A percentile compares a stretch with the other conserved stretches of the same genome.
Conservation (phyloP, 305 asterid genomes). For the Fraxinus paxiana region DNA sequence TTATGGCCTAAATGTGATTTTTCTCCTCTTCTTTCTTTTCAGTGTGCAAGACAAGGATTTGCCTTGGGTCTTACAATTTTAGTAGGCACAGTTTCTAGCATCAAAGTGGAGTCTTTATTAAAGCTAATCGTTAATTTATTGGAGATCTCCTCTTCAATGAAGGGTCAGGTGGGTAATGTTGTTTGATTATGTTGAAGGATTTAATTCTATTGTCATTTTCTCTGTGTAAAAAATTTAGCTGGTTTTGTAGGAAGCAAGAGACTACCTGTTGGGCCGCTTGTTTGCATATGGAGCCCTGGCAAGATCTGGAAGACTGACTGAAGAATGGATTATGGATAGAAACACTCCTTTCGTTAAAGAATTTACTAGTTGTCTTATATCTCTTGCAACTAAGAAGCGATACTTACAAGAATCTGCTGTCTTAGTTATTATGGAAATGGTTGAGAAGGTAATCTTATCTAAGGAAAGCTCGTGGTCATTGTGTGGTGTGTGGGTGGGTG, state of each 20-base stretch:
- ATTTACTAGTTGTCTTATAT: conserved; percentile 53
- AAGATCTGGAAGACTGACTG: conserved; percentile 75
- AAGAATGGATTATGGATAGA: conserved; percentile 51
- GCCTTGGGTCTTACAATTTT: conserved; percentile 74
- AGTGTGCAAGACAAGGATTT: conserved; percentile 98
- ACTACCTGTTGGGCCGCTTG: conserved; percentile 76
- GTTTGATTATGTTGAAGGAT: background rate
- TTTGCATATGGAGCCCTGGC: conserved; percentile 95
- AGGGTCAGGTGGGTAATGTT: conserved; percentile 78
- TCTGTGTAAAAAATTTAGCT: conserved; percentile 14
- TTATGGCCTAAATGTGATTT: conserved; percentile 1
- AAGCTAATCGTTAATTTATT: conserved; percentile 68
- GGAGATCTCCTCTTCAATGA: conserved; percentile 85
- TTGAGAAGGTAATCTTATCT: conserved; percentile 59
- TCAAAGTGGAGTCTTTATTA: conserved; percentile 67
- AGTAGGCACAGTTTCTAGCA: conserved; percentile 59
- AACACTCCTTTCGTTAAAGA: conserved; percentile 55
- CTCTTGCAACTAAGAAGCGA: conserved; percentile 70
- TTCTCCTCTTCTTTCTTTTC: conserved; percentile 17
- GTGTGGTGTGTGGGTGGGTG: too few species aligned
- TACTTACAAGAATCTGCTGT: conserved; percentile 90
- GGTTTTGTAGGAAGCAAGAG: conserved; percentile 69
- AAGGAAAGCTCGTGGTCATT: background rate
- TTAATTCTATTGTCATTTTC: conserved; percentile 2
- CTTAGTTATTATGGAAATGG: conserved; percentile 63